phyloP scores from a whole-genome alignment of 2,329 filamentous ascomycete genomes.

The Microdochium trichocladiopsis region DNA sequence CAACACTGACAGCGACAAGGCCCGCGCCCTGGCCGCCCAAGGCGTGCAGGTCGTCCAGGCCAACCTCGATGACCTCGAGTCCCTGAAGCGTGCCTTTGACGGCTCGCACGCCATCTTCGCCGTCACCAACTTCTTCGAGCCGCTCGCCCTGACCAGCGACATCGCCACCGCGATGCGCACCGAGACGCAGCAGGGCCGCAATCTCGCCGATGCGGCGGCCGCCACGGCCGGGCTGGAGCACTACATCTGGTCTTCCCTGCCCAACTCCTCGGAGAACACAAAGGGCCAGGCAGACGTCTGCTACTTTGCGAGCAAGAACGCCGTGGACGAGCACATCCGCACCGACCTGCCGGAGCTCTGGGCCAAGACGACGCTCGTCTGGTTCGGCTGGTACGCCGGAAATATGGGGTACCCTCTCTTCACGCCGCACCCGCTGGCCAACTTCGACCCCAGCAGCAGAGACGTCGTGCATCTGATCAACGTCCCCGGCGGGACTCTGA shows the following conservation, averaged over 20 bases:
- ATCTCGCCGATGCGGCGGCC: conserved; percentile 12
- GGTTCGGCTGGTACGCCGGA: conserved; percentile 8
- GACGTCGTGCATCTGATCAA: background rate
- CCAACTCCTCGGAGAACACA: conserved; percentile 5
- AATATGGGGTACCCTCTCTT: conserved; percentile 1
- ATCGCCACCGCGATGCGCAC: conserved; percentile 6
- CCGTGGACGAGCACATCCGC: conserved; percentile 4
- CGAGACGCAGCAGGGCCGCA: conserved; percentile 11
- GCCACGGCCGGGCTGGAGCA: conserved; percentile 8
- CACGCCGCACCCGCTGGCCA: background rate
- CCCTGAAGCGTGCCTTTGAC: conserved; percentile 11
- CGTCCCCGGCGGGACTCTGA: background rate
- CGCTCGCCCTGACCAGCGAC: conserved; percentile 6
- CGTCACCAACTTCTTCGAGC: conserved; percentile 19
- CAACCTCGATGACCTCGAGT: conserved; percentile 9
- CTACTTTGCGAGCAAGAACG: conserved; percentile 11
- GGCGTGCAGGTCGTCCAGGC: conserved; percentile 15
- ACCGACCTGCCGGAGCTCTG: conserved; percentile 5
- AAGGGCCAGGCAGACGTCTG: conserved; percentile 9
- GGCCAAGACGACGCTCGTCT: conserved; percentile 13
- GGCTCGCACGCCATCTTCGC: conserved; percentile 17
- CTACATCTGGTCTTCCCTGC: conserved; percentile 14
- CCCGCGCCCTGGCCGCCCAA: conserved; percentile 6
- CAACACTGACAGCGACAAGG: conserved; percentile 8
- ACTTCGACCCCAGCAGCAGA: background rate